Conservation (phyloP, 305 asterid genomes). For the Rubia peregrina region DNA sequence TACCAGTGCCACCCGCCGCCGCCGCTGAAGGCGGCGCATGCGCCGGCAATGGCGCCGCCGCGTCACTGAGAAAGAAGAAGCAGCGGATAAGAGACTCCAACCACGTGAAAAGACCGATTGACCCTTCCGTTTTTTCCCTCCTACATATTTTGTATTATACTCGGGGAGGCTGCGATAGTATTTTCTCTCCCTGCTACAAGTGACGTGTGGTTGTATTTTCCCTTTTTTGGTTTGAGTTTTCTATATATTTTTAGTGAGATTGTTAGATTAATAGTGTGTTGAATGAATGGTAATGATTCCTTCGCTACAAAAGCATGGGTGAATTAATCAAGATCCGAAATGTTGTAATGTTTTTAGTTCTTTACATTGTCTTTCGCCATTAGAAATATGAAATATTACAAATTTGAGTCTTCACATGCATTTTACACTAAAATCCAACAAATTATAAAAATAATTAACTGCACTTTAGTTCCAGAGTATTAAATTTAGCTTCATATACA, state of each 20-base stretch:
- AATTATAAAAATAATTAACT: too few species aligned
- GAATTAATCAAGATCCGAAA: conserved; percentile 22
- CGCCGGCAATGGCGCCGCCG: conserved; percentile 31
- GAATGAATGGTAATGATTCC: conserved; percentile 34
- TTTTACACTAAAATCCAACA: too few species aligned
- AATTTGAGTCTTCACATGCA: neutral
- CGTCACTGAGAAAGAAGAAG: conserved; percentile 17
- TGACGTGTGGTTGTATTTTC: conserved; percentile 29
- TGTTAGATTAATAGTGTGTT: conserved; percentile 46
- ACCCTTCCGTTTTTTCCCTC: neutral
- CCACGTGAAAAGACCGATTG: neutral
- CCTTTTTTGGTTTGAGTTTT: neutral
- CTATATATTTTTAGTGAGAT: conserved; percentile 14
- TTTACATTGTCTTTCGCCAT: neutral
- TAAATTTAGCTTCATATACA: too few species aligned
- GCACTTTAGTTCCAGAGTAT: too few species aligned
- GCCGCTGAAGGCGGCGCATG: conserved; percentile 23
- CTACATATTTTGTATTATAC: conserved; percentile 41
- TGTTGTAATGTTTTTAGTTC: conserved; percentile 13
- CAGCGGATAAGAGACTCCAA: neutral
- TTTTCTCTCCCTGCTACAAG: conserved; percentile 28
- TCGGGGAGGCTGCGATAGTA: conserved; percentile 33
- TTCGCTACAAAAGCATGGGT: conserved; percentile 35
- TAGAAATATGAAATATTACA: conserved; percentile 11
- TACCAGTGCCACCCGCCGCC: conserved; percentile 64